These are phyloP conservation scores for Heritiera fomes DNA, from an alignment of 345 rosid genomes.

Conservation along the genomic window DNA sequence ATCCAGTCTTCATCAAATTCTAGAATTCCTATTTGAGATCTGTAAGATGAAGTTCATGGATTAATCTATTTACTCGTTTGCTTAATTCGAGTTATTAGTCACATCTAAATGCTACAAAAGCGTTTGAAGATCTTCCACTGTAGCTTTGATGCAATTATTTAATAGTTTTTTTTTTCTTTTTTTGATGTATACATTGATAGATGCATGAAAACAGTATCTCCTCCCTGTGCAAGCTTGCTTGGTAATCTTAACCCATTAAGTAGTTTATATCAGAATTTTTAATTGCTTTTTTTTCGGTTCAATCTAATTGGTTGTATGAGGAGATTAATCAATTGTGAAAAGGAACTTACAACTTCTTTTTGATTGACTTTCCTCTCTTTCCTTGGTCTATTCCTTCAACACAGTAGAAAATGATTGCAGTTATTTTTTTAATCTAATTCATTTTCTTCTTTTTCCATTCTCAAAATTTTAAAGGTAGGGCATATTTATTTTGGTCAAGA, in stretches of 20 bases:
- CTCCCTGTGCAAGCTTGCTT: not conserved
- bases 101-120: not conserved
- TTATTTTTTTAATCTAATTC: not conserved
- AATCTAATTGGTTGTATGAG: not conserved
- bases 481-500: not conserved
- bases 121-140: not conserved
- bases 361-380: not conserved
- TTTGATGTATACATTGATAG: not conserved
- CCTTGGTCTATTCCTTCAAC: not conserved
- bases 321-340: not conserved
- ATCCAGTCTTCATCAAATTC: not conserved
- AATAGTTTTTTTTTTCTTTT: not conserved
- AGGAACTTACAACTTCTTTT: not conserved
- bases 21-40: not conserved
- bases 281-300: not conserved
- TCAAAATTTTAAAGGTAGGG: not conserved
- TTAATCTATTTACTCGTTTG: not conserved
- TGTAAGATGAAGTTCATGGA: not conserved
- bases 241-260: not conserved
- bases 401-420: not conserved
- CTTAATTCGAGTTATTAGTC: too few species aligned
- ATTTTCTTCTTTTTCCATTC: not conserved
- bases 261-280: slow-evolving; percentile 2
- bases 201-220: not conserved
- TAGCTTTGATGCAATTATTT: not conserved